These are phyloP conservation scores for Aegilops sharonensis DNA, from an alignment of 176 grass and related monocot genomes.

Conservation along the genomic window DNA sequence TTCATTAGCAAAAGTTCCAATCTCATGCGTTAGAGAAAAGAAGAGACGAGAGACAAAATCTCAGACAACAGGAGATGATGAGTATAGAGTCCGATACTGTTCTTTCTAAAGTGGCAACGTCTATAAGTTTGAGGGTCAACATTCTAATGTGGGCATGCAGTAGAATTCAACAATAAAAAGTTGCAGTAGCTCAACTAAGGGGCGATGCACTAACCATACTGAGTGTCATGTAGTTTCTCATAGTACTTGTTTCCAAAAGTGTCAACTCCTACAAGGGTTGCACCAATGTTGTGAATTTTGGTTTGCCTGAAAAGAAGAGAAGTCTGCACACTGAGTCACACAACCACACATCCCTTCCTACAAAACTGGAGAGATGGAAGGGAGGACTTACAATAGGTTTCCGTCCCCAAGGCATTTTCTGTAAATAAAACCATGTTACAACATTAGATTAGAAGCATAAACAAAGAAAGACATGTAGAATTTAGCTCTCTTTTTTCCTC, in stretches of 20 bases:
- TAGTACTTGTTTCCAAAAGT: conserved; percentile 96
- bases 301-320: conserved; percentile 75
- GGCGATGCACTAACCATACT: conserved; percentile 52
- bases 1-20: background rate
- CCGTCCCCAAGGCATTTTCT: conserved; percentile 77
- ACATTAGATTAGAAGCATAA: background rate
- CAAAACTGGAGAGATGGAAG: conserved; percentile 13
- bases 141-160: background rate
- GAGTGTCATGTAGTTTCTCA: conserved; percentile 69
- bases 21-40: background rate
- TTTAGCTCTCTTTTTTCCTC: background rate
- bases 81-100: background rate
- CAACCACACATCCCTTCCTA: background rate
- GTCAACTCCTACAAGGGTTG: conserved; percentile 84
- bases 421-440: conserved; percentile 36
- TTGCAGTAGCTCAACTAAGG: background rate
- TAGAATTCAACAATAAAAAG: background rate
- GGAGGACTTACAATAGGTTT: conserved; percentile 78
- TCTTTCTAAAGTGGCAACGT: background rate
- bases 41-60: background rate
- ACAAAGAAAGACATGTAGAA: conserved; percentile 7
- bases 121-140: background rate
- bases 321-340: background rate
- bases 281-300: conserved; percentile 91
- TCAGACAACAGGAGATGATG: background rate